phyloP scores from a whole-genome alignment of 768 basidiomycete species.

The Suillus alpinus region DNA sequence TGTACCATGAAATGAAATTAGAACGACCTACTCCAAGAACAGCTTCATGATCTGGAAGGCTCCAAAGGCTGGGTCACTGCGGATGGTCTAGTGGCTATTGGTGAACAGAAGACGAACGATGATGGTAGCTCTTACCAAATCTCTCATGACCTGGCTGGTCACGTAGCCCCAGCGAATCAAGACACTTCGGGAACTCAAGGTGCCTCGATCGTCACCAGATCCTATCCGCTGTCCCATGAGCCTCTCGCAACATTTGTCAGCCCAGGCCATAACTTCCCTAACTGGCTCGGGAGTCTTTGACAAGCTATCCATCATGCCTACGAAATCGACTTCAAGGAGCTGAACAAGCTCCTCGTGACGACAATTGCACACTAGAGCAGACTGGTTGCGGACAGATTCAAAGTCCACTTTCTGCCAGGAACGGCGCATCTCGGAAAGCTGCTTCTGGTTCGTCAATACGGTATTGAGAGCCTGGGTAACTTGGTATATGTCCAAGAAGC shows the following conservation, averaged over 20 bases:
- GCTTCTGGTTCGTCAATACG: slow-evolving; percentile 85
- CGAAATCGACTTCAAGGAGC: slow-evolving; percentile 82
- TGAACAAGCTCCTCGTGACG: slow-evolving; percentile 87
- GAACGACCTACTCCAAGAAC: slow-evolving; percentile 74
- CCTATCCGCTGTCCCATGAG: slow-evolving; percentile 70
- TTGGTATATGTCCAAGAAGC: slow-evolving; percentile 90
- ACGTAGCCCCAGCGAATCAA: slow-evolving; percentile 92
- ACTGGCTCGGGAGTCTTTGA: slow-evolving; percentile 76
- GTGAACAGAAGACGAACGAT: not conserved
- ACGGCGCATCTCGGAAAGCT: slow-evolving; percentile 79
- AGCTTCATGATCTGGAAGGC: slow-evolving; percentile 90
- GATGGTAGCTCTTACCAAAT: slow-evolving; percentile 55
- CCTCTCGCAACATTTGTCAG: slow-evolving; percentile 84
- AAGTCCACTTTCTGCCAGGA: slow-evolving; percentile 90
- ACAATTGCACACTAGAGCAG: slow-evolving; percentile 91
- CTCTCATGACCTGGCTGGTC: slow-evolving; percentile 90
- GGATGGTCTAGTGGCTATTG: slow-evolving; percentile 64
- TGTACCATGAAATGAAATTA: slow-evolving; percentile 6
- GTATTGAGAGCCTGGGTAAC: slow-evolving; percentile 86
- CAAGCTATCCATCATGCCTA: slow-evolving; percentile 68
- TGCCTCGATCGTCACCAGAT: slow-evolving; percentile 67
- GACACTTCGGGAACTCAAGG: slow-evolving; percentile 84
- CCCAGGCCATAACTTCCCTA: slow-evolving; percentile 86
- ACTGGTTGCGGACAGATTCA: slow-evolving; percentile 88
- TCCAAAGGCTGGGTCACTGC: slow-evolving; percentile 89